Evolutionary conservation across 352 stramenopile species (phyloP), one percentile per base, ranked within the genome.

Genomic region (Phytopythium kandeliae): DNA sequence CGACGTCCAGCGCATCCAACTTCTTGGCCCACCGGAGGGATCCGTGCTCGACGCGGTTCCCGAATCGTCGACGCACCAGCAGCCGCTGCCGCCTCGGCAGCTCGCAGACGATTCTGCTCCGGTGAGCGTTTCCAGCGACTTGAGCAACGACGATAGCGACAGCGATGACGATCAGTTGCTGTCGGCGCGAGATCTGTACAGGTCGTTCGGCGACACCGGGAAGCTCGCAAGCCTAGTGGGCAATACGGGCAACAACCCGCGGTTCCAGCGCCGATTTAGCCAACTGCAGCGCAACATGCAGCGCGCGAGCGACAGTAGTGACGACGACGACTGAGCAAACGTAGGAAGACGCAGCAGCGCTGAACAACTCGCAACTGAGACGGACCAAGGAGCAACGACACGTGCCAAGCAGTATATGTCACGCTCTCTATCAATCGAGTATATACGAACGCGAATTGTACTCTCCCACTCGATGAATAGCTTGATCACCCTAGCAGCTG

Each of bases 211-310:
- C 21, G 78, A 69, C 66, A 69, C 72, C 15, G 69, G 71, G 28
- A 63, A 78, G 49, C 61, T 86, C 37, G 75, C 62, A 19, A 58
- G 59, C 5, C 55, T 82, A 10, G 67, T 69, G 15, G 67, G 65
- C 22, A 55, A 81, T 49, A 41, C 51, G 31, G 46, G 65, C 22
- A 54, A 81, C 51, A 48, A 57, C 31, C 50, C 71, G 28, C 58
- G 43, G 25, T 79, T 86, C 38, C 72, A 81, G 56, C 74, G 69
- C 26, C 78, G 64, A 17, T 78, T 88, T 21, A 69, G 66, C 28
- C 60, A 86, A 50, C 78, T 88, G 41, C 75, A 88, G 49, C 64
- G 75, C 37, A 71, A 65, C 42, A 70, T 88, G 53, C 62, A 80
- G 61, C 54, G 83, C 25, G 72, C 67, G 41, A 86, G 74, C 21